These are phyloP conservation scores for Camptophora hylomeconis DNA, from an alignment of 2,329 filamentous ascomycete species.

Conservation along the genomic window DNA sequence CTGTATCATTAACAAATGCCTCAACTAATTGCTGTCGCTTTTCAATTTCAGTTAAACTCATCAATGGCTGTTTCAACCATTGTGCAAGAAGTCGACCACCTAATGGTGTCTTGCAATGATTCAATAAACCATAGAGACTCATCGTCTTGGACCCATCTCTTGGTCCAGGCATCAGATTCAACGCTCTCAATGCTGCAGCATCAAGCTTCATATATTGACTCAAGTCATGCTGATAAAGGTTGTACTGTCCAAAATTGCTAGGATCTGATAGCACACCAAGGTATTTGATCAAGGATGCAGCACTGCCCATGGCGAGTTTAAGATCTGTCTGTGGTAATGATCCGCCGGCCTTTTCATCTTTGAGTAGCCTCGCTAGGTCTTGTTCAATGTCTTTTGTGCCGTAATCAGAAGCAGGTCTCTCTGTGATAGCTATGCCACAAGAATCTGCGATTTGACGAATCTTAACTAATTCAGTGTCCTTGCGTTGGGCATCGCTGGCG, in stretches of 20 bases:
- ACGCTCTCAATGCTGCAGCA: slow-evolving; percentile 79
- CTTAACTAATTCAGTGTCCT: slow-evolving; percentile 80
- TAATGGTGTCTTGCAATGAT: slow-evolving; percentile 94
- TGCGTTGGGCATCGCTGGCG: slow-evolving; percentile 64
- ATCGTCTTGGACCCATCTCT: slow-evolving; percentile 94
- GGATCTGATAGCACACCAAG: slow-evolving; percentile 78
- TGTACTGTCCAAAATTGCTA: slow-evolving; percentile 93
- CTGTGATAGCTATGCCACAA: slow-evolving; percentile 80
- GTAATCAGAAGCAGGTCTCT: slow-evolving; percentile 66
- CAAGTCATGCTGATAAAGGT: slow-evolving; percentile 92
- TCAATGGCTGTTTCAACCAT: slow-evolving; percentile 95
- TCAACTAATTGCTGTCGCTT: slow-evolving; percentile 88
- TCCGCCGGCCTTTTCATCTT: slow-evolving; percentile 67
- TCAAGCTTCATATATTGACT: slow-evolving; percentile 98
- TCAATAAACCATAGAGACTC: slow-evolving; percentile 86
- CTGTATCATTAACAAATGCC: slow-evolving; percentile 84
- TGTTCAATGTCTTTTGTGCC: slow-evolving; percentile 88
- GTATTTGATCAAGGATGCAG: slow-evolving; percentile 88
- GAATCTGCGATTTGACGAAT: slow-evolving; percentile 79
- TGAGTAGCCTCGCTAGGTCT: slow-evolving; percentile 73
- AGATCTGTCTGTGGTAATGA: slow-evolving; percentile 80
- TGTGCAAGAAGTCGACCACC: slow-evolving; percentile 83
- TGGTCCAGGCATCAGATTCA: slow-evolving; percentile 94
- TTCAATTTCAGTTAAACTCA: slow-evolving; percentile 81
- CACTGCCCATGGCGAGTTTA: slow-evolving; percentile 91